Conservation (phyloP, 306 rosid genomes). For the Hippophae tibetana region DNA sequence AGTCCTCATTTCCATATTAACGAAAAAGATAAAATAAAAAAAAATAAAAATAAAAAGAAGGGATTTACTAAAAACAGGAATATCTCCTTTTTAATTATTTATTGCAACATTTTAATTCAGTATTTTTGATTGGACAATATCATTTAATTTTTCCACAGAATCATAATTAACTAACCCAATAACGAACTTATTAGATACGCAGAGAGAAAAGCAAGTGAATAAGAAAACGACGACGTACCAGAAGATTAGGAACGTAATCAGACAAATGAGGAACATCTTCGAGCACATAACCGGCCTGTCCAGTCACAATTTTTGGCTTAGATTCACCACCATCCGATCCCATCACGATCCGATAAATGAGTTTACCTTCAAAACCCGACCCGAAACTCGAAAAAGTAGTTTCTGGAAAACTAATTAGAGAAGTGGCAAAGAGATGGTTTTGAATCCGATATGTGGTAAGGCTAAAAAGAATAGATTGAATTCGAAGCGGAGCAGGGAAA, state of each 20-base stretch:
- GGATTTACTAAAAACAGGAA: too few species aligned
- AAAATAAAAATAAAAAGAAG: background rate
- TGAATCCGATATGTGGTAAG: background rate
- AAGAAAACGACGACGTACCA: slow-evolving; percentile 36
- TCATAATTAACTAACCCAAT: background rate
- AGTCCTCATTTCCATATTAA: too few species aligned
- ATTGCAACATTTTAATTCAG: too few species aligned
- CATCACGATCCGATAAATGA: slow-evolving; percentile 18
- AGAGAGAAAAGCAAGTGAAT: too few species aligned
- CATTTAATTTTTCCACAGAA: too few species aligned
- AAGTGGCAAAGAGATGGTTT: background rate
- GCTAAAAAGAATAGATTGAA: background rate
- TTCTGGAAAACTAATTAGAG: background rate
- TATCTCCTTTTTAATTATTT: too few species aligned
- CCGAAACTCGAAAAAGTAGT: background rate
- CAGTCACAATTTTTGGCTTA: slow-evolving; percentile 35
- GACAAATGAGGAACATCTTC: slow-evolving; percentile 80
- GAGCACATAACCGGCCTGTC: slow-evolving; percentile 61
- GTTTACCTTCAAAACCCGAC: slow-evolving; percentile 8
- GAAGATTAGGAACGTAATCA: slow-evolving; percentile 65
- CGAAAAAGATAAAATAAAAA: background rate
- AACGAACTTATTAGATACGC: too few species aligned
- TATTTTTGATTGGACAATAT: too few species aligned
- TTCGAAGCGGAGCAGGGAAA: background rate
- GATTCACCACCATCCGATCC: slow-evolving; percentile 20